Conservation (phyloP, 2,329 filamentous ascomycete genomes). For the Juglanconis oblonga region DNA sequence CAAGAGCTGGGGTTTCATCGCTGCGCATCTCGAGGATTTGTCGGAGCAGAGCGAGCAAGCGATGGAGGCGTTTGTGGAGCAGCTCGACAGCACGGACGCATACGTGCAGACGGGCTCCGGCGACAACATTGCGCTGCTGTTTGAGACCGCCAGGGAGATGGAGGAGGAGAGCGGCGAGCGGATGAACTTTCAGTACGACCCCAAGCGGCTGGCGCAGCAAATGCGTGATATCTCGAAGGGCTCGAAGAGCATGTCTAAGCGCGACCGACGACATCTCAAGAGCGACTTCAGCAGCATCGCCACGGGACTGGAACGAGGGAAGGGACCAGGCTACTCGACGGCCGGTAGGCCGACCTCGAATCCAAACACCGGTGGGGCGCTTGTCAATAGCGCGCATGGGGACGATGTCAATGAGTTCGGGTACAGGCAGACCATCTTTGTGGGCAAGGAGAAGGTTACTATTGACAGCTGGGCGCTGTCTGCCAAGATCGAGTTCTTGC, state of each 20-base stretch:
- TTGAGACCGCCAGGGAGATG: slow-evolving; percentile 62
- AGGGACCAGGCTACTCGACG: slow-evolving; percentile 53
- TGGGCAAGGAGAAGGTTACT: slow-evolving; percentile 41
- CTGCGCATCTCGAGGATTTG: slow-evolving; percentile 73
- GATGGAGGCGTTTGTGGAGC: slow-evolving; percentile 79
- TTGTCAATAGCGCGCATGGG: slow-evolving; percentile 38
- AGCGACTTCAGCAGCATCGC: slow-evolving; percentile 49
- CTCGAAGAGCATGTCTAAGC: slow-evolving; percentile 48
- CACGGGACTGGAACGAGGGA: slow-evolving; percentile 52
- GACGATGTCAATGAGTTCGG: slow-evolving; percentile 46
- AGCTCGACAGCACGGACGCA: slow-evolving; percentile 72
- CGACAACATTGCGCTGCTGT: slow-evolving; percentile 77
- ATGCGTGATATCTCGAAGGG: slow-evolving; percentile 47
- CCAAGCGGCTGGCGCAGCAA: slow-evolving; percentile 44
- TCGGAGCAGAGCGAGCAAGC: slow-evolving; percentile 68
- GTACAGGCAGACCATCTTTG: slow-evolving; percentile 49
- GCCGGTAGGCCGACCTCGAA: slow-evolving; percentile 39
- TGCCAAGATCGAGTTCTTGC: slow-evolving; percentile 46
- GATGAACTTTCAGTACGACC: slow-evolving; percentile 49
- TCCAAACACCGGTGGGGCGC: slow-evolving; percentile 39
- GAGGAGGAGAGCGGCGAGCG: slow-evolving; percentile 48
- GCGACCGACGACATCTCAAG: slow-evolving; percentile 45
- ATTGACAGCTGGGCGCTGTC: slow-evolving; percentile 52
- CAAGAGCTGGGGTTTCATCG: slow-evolving; percentile 76
- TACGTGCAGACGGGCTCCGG: slow-evolving; percentile 75